These are phyloP conservation scores for Eimeria sp. DNA, from an alignment of 169 alveolate species.

Conservation along the genomic window DNA sequence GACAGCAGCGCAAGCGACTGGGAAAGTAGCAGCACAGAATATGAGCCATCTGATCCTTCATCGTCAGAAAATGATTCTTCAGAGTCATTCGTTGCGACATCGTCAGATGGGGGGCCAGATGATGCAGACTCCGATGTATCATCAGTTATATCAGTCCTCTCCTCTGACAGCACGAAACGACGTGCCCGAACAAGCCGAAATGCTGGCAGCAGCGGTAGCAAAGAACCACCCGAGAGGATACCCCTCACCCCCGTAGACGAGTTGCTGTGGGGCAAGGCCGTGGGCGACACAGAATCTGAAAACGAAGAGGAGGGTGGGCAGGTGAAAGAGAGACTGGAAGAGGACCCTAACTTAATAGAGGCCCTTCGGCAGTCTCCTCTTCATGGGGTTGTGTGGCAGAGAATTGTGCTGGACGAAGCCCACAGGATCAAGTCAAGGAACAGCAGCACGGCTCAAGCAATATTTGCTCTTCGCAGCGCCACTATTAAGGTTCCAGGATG, in stretches of 20 bases:
- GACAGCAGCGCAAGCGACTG: conserved; percentile 56
- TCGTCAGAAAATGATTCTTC: conserved; percentile 42
- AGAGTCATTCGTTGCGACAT: conserved; percentile 53
- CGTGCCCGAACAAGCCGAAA: background rate
- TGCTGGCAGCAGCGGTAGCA: conserved; percentile 9
- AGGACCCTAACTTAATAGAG: conserved; percentile 51
- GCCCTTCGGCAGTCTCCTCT: conserved; percentile 58
- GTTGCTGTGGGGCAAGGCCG: conserved; percentile 59
- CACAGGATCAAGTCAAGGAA: conserved; percentile 97
- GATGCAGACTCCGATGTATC: conserved; percentile 38
- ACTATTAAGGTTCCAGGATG: conserved; percentile 22
- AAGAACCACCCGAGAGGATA: background rate
- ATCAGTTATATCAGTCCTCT: conserved; percentile 16
- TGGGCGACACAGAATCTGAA: conserved; percentile 56
- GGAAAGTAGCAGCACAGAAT: conserved; percentile 63
- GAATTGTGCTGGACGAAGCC: conserved; percentile 98
- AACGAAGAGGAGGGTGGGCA: conserved; percentile 79
- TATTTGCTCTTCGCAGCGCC: conserved; percentile 86
- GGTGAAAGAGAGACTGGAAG: conserved; percentile 76
- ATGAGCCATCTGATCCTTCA: conserved; percentile 54
- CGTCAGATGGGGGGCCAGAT: background rate
- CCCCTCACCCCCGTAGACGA: conserved; percentile 49
- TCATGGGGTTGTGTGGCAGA: conserved; percentile 85
- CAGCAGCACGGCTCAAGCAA: conserved; percentile 95
- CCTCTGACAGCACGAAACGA: conserved; percentile 23